Evolutionary conservation across 2,329 filamentous ascomycete species (phyloP).

Genomic region (Ophiostoma novo-ulmi): DNA sequence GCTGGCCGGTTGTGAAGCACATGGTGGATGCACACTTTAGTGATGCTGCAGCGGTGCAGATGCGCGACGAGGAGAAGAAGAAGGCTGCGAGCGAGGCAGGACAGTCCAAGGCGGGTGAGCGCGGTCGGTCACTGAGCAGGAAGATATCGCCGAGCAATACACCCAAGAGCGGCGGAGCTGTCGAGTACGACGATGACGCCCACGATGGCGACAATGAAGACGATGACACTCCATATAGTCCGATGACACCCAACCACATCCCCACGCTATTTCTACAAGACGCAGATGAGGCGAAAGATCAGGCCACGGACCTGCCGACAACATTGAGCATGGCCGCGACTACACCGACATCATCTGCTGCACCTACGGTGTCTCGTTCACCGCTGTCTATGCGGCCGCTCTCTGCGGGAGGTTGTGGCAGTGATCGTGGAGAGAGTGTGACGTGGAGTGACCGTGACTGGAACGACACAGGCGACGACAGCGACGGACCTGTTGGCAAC

Average conservation of each 20-base stretch:
- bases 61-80: constrained; percentile 50
- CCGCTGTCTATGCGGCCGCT: not conserved
- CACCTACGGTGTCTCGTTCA: not conserved
- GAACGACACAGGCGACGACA: constrained; percentile 49
- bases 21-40: constrained; percentile 91
- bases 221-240: not conserved
- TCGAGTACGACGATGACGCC: not conserved
- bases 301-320: constrained; percentile 18
- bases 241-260: not conserved
- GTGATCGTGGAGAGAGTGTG: constrained; percentile 46
- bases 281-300: constrained; percentile 11
- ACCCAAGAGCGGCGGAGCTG: not conserved
- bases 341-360: not conserved
- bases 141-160: not conserved
- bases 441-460: constrained; percentile 65
- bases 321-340: not conserved
- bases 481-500: constrained; percentile 31
- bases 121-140: not conserved
- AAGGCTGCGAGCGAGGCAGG: not conserved
- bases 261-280: not conserved
- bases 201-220: constrained; percentile 10
- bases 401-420: constrained; percentile 26
- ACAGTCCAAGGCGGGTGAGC: not conserved
- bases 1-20: constrained; percentile 95
- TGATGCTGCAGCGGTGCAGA: constrained; percentile 61